Base-by-base conservation (phyloP, 2,329 filamentous ascomycete genomes). In the Trichophyton rubrum region DNA sequence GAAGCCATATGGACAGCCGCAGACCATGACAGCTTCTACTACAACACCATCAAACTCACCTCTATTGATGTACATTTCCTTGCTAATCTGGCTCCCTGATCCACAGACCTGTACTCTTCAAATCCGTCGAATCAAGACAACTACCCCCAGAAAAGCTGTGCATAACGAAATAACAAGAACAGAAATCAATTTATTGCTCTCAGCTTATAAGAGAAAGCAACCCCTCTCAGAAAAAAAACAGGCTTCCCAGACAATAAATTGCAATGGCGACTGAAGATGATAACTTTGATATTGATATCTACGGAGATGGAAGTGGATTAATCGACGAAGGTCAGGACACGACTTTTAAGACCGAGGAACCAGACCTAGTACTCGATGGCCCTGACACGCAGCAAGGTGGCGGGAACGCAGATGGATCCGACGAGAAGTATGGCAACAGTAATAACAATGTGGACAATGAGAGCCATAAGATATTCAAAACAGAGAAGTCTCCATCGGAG, bases 261-360 rank as follows among this genome's bases (percentile, higher is more conserved):
- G 67, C 68, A 61, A 79, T 79, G 77, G 75, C 77, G 61, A 73
- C 81, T 69, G 83, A 85, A 71, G 83, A 85, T 73, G 83, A 86
- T 73, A 85, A 84, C 69, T 86, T 86, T 77, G 83, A 86, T 67
- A 85, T 86, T 77, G 84, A 86, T 71, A 85, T 86, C 74, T 86
- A 86, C 69, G 83, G 83, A 64, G 83, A 86, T 68, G 82, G 83
- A 59, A 73, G 73, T 61, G 70, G 73, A 60, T 76, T 75, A 62
- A 77, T 74, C 65, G 72, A 75, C 65, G 74, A 75, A 22, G 33
- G 38, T 17, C 71, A 83, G 62, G 80, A 82, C 60, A 80, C 81
- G 62, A 72, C 74, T 45, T 71, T 69, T 64, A 75, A 75, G 60
- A 68, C 72, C 35, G 74, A 75, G 30, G 72, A 74, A 51, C 64